These are phyloP conservation scores for Mrakia gelida DNA, from an alignment of 768 basidiomycete species.

Conservation along the genomic window DNA sequence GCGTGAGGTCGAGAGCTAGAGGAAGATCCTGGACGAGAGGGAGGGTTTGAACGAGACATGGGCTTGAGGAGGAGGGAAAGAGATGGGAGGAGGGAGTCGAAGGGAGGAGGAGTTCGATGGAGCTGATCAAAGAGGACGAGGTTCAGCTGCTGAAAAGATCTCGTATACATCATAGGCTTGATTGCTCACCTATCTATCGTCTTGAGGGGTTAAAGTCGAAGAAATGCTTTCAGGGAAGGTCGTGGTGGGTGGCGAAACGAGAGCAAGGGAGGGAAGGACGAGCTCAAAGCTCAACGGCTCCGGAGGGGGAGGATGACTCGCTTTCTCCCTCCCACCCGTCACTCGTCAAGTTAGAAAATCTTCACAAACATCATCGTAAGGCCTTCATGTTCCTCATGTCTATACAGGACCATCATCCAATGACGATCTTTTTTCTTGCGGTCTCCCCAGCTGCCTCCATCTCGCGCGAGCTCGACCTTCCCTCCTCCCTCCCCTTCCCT, in stretches of 20 bases:
- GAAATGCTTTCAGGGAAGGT: neutral
- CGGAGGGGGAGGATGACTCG: neutral
- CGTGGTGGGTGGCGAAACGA: neutral
- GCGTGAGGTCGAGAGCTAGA: neutral
- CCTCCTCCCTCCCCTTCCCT: too few relatives aligned
- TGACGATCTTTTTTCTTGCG: too few relatives aligned
- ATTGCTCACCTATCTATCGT: neutral
- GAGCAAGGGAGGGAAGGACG: neutral
- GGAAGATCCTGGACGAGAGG: conserved; percentile 6
- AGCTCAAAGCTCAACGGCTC: neutral
- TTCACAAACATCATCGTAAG: too few relatives aligned
- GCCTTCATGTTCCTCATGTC: too few relatives aligned
- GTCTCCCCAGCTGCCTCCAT: too few relatives aligned
- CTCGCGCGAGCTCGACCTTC: too few relatives aligned
- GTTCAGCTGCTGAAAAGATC: neutral
- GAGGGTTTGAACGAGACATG: conserved; percentile 9
- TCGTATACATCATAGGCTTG: neutral
- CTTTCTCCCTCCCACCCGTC: neutral
- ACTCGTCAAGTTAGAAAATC: neutral
- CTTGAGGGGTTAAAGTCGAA: neutral
- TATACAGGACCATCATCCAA: too few relatives aligned
- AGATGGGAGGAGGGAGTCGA: neutral
- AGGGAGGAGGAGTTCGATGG: neutral
- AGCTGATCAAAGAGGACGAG: neutral
- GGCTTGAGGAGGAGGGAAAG: neutral